Evolutionary conservation across 129 eudicot genomes (phyloP).

Genomic region (Pittosporum tobira): DNA sequence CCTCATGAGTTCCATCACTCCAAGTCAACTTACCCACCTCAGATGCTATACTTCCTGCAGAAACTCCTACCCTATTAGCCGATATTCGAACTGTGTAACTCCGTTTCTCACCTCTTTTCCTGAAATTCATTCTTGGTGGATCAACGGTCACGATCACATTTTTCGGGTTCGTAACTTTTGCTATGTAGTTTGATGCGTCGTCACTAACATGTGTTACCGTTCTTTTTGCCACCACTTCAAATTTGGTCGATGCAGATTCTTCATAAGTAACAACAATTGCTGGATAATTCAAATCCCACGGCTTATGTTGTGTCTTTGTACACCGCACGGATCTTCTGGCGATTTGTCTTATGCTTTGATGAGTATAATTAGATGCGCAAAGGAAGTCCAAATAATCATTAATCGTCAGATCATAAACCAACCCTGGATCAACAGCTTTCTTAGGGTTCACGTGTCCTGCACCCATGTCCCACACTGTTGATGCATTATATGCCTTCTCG

Average conservation of each 20-base stretch:
- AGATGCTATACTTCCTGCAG: conserved; percentile 24
- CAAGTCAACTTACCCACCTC: conserved; percentile 52
- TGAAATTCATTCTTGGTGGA: conserved; percentile 40
- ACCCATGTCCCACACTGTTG: conserved; percentile 58
- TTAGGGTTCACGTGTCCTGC: conserved; percentile 74
- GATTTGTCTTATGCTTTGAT: conserved; percentile 25
- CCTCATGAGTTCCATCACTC: conserved; percentile 52
- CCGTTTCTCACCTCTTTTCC: conserved; percentile 41
- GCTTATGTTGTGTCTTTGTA: conserved; percentile 23
- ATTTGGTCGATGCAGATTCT: conserved; percentile 13
- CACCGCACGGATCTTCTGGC: conserved; percentile 30
- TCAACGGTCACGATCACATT: conserved; percentile 31
- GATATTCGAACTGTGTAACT: conserved; percentile 43
- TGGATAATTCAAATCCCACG: conserved; percentile 79
- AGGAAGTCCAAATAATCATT: conserved; percentile 53
- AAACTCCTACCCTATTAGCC: conserved; percentile 21
- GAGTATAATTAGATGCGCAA: conserved; percentile 50
- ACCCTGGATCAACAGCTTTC: conserved; percentile 67
- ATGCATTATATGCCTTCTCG: conserved; percentile 30
- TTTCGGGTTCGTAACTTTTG: conserved; percentile 23
- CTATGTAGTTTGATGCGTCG: conserved; percentile 34
- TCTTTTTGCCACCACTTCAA: conserved; percentile 35
- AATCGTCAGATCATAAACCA: conserved; percentile 48
- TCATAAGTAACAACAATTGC: conserved; percentile 38
- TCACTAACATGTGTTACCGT: conserved; percentile 56